Evolutionary conservation across 2,329 filamentous ascomycete genomes (phyloP), one percentile per base, ranked within the genome.

Genomic region (Sphaerulina populicola): DNA sequence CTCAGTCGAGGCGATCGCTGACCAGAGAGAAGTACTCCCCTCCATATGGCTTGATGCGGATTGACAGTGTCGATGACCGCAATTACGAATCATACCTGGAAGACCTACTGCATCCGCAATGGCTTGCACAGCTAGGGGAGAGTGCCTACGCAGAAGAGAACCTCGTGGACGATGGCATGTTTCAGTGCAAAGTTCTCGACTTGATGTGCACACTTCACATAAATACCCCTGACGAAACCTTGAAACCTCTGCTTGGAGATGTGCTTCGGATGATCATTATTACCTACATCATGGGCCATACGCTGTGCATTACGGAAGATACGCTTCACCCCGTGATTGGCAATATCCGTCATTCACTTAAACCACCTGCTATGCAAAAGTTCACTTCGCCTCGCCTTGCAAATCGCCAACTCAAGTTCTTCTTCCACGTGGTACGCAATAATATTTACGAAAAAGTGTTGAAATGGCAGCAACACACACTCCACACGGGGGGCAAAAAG

Each of bases 251-350:
- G 12, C 67, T 75, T 39, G 64, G 64, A 33, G 68, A 72, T 47
- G 68, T 75, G 44, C 65, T 71, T 47, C 70, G 72, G 39, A 70
- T 76, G 57, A 67, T 74, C 30, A 64, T 75, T 2, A 67, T 71
- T 41, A 76, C 73, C 1, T 74, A 71, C 58, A 75, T 75, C 53
- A 74, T 75, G 71, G 69, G 68, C 30, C 73, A 72, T 56, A 71
- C 72, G 4, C 60, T 75, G 30, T 73, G 69, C 35, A 71, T 76
- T 23, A 64, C 66, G 21, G 66, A 71, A 49, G 64, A 69, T 51
- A 67, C 64, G 23, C 68, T 71, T 21, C 57, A 57, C 14, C 52
- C 60, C 5, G 65, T 69, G 14, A 63, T 74, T n/a, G 60, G 61
- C 21, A 64, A 66, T 21, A 65, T 75, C 54, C 67, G 65, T 29